Base-by-base conservation (phyloP, 805 yeast species). In the Clavispora carvajalis region DNA sequence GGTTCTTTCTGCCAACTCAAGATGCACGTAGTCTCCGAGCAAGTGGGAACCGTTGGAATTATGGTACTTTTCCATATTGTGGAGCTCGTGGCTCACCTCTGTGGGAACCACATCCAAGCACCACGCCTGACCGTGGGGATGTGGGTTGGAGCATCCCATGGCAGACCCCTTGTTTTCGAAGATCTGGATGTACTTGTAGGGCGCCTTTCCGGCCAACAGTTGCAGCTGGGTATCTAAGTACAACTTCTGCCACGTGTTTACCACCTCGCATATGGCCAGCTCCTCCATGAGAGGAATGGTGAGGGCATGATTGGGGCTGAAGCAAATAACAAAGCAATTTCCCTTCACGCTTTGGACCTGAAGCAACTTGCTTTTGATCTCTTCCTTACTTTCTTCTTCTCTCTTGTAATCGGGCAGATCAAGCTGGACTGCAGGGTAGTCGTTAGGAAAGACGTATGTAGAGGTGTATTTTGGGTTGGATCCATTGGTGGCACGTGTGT, bases 41-140 rank as follows among this genome's bases (percentile, higher is more conserved):
- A 83, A 53, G 52, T 79, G 80, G 1, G 71, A 45, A 15, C 68
- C 62, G 41, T 67, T 53, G 43, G 63, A 56, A 9, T 56, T 49
- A 17, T 54, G 48, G 55, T 83, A 83, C 33, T 69, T 64, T 2
- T 55, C 57, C 69, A 83, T 67, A 36, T 77, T 69, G 4, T 53
- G 59, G 36, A 80, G 63, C 58, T 83, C 89, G 39, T 71, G 67
- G 16, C 67, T 69, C 8, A 84, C 85, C 61, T 82, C 89, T 26
- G 76, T 76, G 6, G 91, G 90, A 11, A 82, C 63, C 5, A 69
- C 59, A 47, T 74, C 80, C 40, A 82, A 66, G 59, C 83, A 77
- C 91, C 91, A 83, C 11, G 84, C 86, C 62, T 83, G 91, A 21
- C 90, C 87, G 54, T 83, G 91, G 7, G 90, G 89, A 60, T 83